Evolutionary conservation across 2,329 filamentous ascomycete species (phyloP).

Genomic region (Microdochium bolleyi): DNA sequence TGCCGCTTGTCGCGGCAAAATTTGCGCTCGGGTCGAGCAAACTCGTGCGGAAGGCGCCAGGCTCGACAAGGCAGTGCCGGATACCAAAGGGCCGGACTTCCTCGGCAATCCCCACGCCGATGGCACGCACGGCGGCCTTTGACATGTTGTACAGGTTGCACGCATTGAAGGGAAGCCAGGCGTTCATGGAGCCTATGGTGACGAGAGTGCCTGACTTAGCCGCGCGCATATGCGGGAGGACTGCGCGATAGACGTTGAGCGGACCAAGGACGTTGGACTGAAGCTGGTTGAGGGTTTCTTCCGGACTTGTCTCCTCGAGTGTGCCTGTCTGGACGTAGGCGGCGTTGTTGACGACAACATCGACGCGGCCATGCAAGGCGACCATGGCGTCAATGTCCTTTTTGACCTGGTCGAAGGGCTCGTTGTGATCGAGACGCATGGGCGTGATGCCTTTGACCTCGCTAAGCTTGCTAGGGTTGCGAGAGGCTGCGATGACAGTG

Average conservation of each 20-base stretch:
- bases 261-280: constrained; percentile 27
- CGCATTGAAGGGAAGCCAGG: constrained; percentile 15
- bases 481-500: constrained; percentile 38
- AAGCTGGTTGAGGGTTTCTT: constrained; percentile 16
- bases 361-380: constrained; percentile 28
- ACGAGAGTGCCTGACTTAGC: constrained; percentile 22
- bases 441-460: constrained; percentile 22
- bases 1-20: constrained; percentile 1
- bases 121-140: constrained; percentile 22
- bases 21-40: constrained; percentile 13
- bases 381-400: constrained; percentile 25
- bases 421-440: constrained; percentile 30
- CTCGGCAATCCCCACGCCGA: constrained; percentile 11
- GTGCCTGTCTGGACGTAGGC: constrained; percentile 34
- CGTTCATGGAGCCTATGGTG: constrained; percentile 24
- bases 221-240: constrained; percentile 25
- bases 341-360: constrained; percentile 38
- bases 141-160: constrained; percentile 24
- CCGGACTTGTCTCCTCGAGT: constrained; percentile 26
- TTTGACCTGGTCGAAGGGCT: constrained; percentile 21
- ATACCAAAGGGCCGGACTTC: constrained; percentile 25
- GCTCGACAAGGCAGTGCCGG: constrained; percentile 23
- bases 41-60: constrained; percentile 24
- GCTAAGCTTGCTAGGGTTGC: constrained; percentile 24
- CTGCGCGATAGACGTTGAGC: constrained; percentile 23